These are phyloP conservation scores for Rhizopogon vinicolor DNA, from an alignment of 768 basidiomycete species.

Conservation along the genomic window DNA sequence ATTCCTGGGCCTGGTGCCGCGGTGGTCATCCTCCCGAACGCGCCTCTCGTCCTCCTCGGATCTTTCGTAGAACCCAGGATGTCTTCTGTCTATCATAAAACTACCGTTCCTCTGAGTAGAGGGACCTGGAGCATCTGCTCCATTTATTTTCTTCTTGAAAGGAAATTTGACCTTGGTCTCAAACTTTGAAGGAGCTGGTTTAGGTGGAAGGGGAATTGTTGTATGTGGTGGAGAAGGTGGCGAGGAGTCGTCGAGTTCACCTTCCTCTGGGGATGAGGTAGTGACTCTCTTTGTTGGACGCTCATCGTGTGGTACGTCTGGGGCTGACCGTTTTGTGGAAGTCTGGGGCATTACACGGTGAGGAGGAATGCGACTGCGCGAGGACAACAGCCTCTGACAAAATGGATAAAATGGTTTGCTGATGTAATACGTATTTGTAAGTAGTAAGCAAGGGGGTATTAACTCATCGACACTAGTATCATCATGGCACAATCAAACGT, in stretches of 20 bases:
- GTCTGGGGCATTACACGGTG: slow-evolving; percentile 7
- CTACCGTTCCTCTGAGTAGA: slow-evolving; percentile 17
- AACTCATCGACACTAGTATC: too few species aligned
- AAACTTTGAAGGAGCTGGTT: slow-evolving; percentile 32
- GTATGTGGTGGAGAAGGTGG: slow-evolving; percentile 11
- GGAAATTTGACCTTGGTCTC: slow-evolving; percentile 62
- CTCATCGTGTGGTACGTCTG: slow-evolving; percentile 43
- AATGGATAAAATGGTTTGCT: slow-evolving; percentile 7
- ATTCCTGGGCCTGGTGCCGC: slow-evolving; percentile 17
- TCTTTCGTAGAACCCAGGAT: slow-evolving; percentile 31
- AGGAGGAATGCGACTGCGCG: background rate
- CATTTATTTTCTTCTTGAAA: slow-evolving; percentile 54
- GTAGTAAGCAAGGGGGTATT: background rate
- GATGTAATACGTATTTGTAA: slow-evolving; percentile 5
- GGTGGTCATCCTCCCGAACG: slow-evolving; percentile 32
- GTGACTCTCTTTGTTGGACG: slow-evolving; percentile 52
- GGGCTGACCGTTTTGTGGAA: slow-evolving; percentile 54
- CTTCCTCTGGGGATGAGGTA: slow-evolving; percentile 72
- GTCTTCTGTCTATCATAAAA: slow-evolving; percentile 11
- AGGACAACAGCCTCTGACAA: background rate
- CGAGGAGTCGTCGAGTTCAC: slow-evolving; percentile 66
- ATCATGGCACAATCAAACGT: background rate
- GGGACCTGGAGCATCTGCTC: slow-evolving; percentile 20
- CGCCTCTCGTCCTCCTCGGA: slow-evolving; percentile 42
- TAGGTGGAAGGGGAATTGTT: slow-evolving; percentile 24